Evolutionary conservation across 2,329 filamentous ascomycete genomes (phyloP).

Genomic region (Talaromyces sp.): DNA sequence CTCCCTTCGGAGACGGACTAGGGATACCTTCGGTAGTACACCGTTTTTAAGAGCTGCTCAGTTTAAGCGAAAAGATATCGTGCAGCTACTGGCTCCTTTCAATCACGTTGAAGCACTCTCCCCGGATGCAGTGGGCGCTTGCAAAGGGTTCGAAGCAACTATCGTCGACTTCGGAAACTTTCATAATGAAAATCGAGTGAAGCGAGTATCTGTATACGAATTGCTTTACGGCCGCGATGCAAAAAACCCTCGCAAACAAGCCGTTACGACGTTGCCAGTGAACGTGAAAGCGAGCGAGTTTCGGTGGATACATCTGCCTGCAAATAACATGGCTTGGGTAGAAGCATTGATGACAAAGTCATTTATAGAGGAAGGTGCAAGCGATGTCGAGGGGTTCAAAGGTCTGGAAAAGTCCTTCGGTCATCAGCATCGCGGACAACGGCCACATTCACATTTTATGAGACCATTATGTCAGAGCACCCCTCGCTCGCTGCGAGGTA

Average conservation of each 20-base stretch:
- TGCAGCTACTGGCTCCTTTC: slow-evolving; percentile 32
- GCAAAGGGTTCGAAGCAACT: slow-evolving; percentile 48
- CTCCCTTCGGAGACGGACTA: slow-evolving; percentile 28
- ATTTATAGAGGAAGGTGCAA: slow-evolving; percentile 58
- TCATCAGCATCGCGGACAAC: slow-evolving; percentile 56
- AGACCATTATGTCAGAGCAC: slow-evolving; percentile 54
- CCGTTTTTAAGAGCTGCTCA: slow-evolving; percentile 39
- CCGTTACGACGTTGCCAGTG: slow-evolving; percentile 43
- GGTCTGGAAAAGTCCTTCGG: slow-evolving; percentile 57
- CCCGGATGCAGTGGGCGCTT: slow-evolving; percentile 41
- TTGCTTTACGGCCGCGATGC: slow-evolving; percentile 48
- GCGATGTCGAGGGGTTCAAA: slow-evolving; percentile 61
- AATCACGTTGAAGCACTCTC: slow-evolving; percentile 34
- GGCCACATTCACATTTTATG: slow-evolving; percentile 59
- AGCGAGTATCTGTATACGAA: slow-evolving; percentile 48
- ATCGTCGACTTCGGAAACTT: slow-evolving; percentile 50
- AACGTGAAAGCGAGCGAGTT: slow-evolving; percentile 47
- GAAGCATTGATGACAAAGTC: slow-evolving; percentile 60
- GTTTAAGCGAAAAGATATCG: slow-evolving; percentile 35
- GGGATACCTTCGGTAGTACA: slow-evolving; percentile 39
- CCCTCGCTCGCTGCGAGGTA: slow-evolving; percentile 25
- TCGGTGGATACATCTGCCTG: slow-evolving; percentile 51
- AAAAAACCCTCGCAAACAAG: slow-evolving; percentile 43
- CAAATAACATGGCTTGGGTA: slow-evolving; percentile 55
- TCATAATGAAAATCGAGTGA: slow-evolving; percentile 41